A percentile compares a stretch with the other conserved stretches of the same genome.
Conservation (phyloP, 305 asterid species). For the Solanum chacoense region DNA sequence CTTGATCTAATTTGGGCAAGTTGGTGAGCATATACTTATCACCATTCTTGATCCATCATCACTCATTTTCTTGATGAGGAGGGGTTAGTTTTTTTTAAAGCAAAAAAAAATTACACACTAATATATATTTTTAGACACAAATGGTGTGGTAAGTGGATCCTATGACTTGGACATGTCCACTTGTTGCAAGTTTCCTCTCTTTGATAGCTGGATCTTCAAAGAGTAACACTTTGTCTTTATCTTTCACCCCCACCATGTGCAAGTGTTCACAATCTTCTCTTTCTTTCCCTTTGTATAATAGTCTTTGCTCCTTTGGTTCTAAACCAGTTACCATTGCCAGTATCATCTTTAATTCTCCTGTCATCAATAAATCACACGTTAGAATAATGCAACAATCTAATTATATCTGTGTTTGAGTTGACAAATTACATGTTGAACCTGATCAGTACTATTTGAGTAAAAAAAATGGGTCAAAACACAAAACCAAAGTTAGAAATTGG, state of each 20-base stretch:
- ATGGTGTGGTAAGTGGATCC: slow-evolving; percentile 38
- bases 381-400: not conserved
- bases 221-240: slow-evolving; percentile 55
- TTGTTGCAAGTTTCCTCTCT: slow-evolving; percentile 44
- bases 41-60: not conserved
- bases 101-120: not conserved
- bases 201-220: slow-evolving; percentile 72
- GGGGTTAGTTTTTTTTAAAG: not conserved
- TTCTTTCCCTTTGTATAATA: slow-evolving; percentile 66
- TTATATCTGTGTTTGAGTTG: not conserved
- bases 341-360: slow-evolving; percentile 60
- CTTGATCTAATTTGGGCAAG: not conserved
- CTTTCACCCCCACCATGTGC: slow-evolving; percentile 76
- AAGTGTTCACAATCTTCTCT: slow-evolving; percentile 61
- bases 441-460: not conserved
- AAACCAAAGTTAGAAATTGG: not conserved
- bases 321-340: slow-evolving; percentile 47
- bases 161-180: slow-evolving; percentile 7
- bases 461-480: not conserved
- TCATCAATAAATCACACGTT: not conserved
- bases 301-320: slow-evolving; percentile 60
- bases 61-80: not conserved
- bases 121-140: slow-evolving; percentile 25
- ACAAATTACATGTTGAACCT: not conserved
- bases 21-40: not conserved